Evolutionary conservation across 495 filamentous ascomycete species (phyloP).

Genomic region (Extremus antarcticus): DNA sequence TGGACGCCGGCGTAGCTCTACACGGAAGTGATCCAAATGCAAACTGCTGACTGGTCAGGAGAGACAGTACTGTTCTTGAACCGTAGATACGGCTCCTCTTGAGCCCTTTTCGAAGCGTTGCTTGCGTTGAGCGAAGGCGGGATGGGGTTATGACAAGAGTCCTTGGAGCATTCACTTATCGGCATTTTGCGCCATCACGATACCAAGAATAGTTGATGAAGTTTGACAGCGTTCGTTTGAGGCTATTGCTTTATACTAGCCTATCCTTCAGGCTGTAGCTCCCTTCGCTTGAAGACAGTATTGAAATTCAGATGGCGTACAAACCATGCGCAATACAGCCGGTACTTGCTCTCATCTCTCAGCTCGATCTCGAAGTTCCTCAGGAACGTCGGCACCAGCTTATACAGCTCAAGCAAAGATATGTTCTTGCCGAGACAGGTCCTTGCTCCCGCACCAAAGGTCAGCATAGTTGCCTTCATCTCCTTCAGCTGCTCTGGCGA

Average conservation of each 20-base stretch:
- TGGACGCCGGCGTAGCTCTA: background rate
- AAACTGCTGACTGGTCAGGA: background rate
- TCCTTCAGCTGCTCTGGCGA: constrained; percentile 28
- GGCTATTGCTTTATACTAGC: too few species aligned
- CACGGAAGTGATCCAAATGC: background rate
- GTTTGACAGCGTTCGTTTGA: too few species aligned
- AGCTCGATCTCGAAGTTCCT: constrained; percentile 49
- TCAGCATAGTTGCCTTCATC: constrained; percentile 39
- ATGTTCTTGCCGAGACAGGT: constrained; percentile 67
- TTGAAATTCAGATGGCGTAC: constrained; percentile 57
- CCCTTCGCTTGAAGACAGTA: constrained; percentile 39
- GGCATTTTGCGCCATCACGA: too few species aligned
- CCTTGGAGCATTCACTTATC: too few species aligned
- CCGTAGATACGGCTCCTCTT: constrained; percentile 1
- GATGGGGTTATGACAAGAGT: too few species aligned
- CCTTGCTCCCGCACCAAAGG: constrained; percentile 55
- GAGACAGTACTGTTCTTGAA: background rate
- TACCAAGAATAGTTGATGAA: too few species aligned
- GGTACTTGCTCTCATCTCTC: constrained; percentile 50
- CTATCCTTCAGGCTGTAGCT: background rate
- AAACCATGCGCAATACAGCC: constrained; percentile 62
- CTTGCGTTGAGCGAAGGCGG: constrained; percentile 2
- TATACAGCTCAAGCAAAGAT: constrained; percentile 63
- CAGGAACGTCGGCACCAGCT: constrained; percentile 63
- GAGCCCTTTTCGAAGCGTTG: constrained; percentile 9